Evolutionary conservation across 441 rosid genomes (phyloP).

Genomic region (Biscutella laevigata): DNA sequence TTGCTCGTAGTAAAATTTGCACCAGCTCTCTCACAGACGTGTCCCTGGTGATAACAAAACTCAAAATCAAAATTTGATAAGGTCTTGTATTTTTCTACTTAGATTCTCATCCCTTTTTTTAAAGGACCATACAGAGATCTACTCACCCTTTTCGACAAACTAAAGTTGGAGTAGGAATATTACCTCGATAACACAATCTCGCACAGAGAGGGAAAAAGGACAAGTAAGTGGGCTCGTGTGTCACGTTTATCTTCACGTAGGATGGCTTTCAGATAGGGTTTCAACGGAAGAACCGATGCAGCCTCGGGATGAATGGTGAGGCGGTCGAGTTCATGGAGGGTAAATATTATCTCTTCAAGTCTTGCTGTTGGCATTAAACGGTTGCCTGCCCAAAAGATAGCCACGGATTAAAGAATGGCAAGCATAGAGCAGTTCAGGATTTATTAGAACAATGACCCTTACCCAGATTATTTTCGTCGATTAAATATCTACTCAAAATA

Average conservation of each 20-base stretch:
- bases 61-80: background rate
- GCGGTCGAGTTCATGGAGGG: slow-evolving; percentile 59
- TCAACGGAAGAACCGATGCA: slow-evolving; percentile 65
- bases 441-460: slow-evolving; percentile 8
- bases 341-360: slow-evolving; percentile 69
- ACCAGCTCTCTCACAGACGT: slow-evolving; percentile 64
- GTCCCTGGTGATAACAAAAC: slow-evolving; percentile 52
- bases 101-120: background rate
- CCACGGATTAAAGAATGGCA: background rate
- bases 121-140: background rate
- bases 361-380: slow-evolving; percentile 62
- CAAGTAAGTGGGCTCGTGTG: slow-evolving; percentile 60
- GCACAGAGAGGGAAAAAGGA: slow-evolving; percentile 74
- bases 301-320: slow-evolving; percentile 59
- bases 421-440: background rate
- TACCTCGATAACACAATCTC: slow-evolving; percentile 85
- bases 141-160: background rate
- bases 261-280: slow-evolving; percentile 46
- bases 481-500: slow-evolving; percentile 65
- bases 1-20: slow-evolving; percentile 55
- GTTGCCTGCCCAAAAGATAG: slow-evolving; percentile 41
- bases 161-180: slow-evolving; percentile 14
- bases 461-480: slow-evolving; percentile 72
- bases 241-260: slow-evolving; percentile 29
- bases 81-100: background rate